phyloP scores from a whole-genome alignment of 345 rosid genomes.

The Cardamine resedifolia region DNA sequence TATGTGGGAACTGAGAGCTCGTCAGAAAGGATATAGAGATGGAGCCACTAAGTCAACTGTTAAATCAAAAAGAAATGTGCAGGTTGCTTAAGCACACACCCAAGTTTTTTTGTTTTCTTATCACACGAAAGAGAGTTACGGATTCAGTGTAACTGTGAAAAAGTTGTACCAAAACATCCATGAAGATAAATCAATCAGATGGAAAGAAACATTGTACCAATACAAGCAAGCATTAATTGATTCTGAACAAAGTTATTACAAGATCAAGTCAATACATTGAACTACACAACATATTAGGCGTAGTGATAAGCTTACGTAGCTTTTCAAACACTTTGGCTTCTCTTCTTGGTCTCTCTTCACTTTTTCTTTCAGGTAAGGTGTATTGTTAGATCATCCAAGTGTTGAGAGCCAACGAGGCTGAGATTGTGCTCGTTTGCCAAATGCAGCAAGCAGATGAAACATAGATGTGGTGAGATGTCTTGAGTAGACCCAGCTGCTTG shows the following conservation, averaged over 20 bases:
- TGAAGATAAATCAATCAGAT: conserved; percentile 8
- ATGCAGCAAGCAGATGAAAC: conserved; percentile 88
- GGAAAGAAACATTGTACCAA: conserved; percentile 11
- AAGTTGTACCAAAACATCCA: conserved; percentile 15
- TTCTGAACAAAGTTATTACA: conserved; percentile 26
- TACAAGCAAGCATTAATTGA: conserved; percentile 12
- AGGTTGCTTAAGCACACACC: conserved; percentile 37
- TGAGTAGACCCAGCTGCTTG: conserved; percentile 58
- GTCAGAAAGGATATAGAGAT: conserved; percentile 85
- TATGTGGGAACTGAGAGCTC: conserved; percentile 82
- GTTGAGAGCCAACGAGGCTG: conserved; percentile 50
- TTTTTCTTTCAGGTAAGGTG: conserved; percentile 25
- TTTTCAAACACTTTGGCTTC: conserved; percentile 8
- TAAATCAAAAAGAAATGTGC: conserved; percentile 55
- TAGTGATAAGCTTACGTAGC: neutral
- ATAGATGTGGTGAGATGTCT: conserved; percentile 89
- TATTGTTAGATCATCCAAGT: conserved; percentile 70
- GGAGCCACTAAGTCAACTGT: conserved; percentile 47
- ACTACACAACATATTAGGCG: conserved; percentile 5
- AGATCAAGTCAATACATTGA: neutral
- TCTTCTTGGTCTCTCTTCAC: conserved; percentile 5
- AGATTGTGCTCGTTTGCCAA: conserved; percentile 92
- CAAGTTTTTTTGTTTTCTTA: neutral
- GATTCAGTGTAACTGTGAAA: conserved; percentile 2
- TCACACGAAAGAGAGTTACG: conserved; percentile 6